Base-by-base conservation (phyloP, 106 monocot species). In the Allium sativum region DNA sequence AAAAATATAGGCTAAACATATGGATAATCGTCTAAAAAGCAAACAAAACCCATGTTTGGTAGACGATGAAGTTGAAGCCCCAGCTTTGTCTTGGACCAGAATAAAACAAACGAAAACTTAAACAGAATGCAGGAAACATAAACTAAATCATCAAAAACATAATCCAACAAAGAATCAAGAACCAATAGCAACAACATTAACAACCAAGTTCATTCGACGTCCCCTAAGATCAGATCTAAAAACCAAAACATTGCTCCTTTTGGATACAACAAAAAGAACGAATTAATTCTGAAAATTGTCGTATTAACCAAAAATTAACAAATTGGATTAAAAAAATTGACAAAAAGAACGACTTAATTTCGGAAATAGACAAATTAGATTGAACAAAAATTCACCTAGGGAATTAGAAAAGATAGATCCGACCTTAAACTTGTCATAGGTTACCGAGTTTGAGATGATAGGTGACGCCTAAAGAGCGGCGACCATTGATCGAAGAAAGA, bases 221-320 rank as follows among this genome's bases (percentile, higher is more conserved):
- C 15, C 42, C 42, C 59, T 42, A 9, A 42, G 42, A 15, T 59
- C 40, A 59, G 59, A 59, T 59, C 59, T 59, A 22, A 42, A 40
- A 22, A 59, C 59, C 59, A 59, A 12, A 59, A 42, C 40, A n/a
- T 42, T 42, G 42, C 40, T 16, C 41, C 17, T 59, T 12, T 42
- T 1, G 6, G n/a, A 40, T 59, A 16, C 12, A 42, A 11, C n/a
- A 40, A 9, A 40, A 58, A 40, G 18, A 59, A 21, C 42, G 16
- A 16, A 59, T 59, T 42, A 15, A 59, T 42, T n/a, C n/a, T n/a
- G n/a, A n/a, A n/a, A n/a, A n/a, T n/a, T n/a, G n/a, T n/a, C n/a
- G n/a, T n/a, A n/a, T n/a, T n/a, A n/a, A n/a, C n/a, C n/a, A n/a
- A n/a, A n/a, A n/a, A n/a, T n/a, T n/a, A n/a, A n/a, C n/a, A n/a